Evolutionary conservation across 1,284 basidiomycete genomes (phyloP).

Genomic region (Stygiomarasmius scandens): DNA sequence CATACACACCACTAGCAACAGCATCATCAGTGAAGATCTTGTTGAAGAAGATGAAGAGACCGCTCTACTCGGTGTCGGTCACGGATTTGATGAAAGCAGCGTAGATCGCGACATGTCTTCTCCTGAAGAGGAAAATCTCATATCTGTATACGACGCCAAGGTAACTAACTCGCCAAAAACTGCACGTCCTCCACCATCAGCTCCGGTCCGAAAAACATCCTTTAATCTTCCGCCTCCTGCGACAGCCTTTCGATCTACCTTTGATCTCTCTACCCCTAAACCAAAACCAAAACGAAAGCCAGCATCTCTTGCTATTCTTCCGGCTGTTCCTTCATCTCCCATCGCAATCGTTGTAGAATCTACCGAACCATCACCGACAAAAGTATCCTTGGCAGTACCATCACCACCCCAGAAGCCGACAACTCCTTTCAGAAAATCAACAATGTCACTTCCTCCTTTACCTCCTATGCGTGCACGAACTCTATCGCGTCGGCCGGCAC

Average conservation of each 20-base stretch:
- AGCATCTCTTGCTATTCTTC: conserved; percentile 57
- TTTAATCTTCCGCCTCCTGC: conserved; percentile 49
- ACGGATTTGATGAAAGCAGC: conserved; percentile 59
- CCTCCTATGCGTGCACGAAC: conserved; percentile 49
- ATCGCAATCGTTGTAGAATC: conserved; percentile 47
- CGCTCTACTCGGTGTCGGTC: conserved; percentile 67
- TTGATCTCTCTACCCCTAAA: conserved; percentile 48
- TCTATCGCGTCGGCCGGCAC: conserved; percentile 52
- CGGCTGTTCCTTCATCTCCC: conserved; percentile 74
- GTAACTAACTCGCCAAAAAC: conserved; percentile 25
- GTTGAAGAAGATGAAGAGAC: conserved; percentile 81
- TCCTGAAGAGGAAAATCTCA: conserved; percentile 43
- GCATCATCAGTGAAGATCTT: conserved; percentile 75
- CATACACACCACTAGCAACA: conserved; percentile 50
- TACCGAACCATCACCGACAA: conserved; percentile 2
- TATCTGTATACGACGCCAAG: conserved; percentile 17
- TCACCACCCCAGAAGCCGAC: conserved; percentile 4
- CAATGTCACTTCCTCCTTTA: conserved; percentile 22
- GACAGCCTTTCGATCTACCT: conserved; percentile 52
- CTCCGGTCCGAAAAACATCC: conserved; percentile 53
- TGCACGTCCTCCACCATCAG: conserved; percentile 48
- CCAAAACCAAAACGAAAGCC: conserved; percentile 63
- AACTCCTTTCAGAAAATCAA: conserved; percentile 5
- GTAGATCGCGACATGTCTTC: conserved; percentile 37
- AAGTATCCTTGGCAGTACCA: background rate